These are phyloP conservation scores for Trypanosoma melophagium DNA, from an alignment of 208 protist species.

Conservation along the genomic window DNA sequence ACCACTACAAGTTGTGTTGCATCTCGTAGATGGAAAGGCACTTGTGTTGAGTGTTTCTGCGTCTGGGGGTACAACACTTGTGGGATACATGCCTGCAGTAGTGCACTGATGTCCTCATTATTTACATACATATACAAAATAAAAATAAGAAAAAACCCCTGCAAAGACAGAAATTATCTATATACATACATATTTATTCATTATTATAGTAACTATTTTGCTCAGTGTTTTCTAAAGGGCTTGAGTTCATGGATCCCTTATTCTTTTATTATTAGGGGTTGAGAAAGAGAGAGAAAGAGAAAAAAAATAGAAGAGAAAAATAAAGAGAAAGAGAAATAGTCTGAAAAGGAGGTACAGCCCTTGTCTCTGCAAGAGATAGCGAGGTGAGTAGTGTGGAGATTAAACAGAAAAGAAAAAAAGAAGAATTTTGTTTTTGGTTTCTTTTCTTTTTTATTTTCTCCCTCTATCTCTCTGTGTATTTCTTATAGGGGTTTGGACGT, in stretches of 20 bases:
- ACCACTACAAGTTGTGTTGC: conserved; percentile 46
- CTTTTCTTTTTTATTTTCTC: too few species aligned
- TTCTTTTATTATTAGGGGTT: not conserved
- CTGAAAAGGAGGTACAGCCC: too few species aligned
- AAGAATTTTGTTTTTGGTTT: too few species aligned
- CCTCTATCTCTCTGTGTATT: too few species aligned
- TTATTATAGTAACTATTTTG: not conserved
- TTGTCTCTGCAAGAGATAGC: too few species aligned
- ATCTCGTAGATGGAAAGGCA: conserved; percentile 50
- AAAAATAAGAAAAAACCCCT: not conserved
- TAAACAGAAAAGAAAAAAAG: too few species aligned
- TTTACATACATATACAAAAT: not conserved
- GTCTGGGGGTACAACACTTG: conserved; percentile 46
- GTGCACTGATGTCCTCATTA: conserved; percentile 6
- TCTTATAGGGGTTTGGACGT: too few species aligned
- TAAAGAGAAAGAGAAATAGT: too few species aligned
- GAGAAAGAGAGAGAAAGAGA: too few species aligned
- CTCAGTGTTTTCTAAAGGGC: not conserved
- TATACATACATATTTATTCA: conserved; percentile 1
- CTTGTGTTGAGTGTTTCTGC: conserved; percentile 68
- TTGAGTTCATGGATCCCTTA: not conserved
- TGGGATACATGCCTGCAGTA: conserved; percentile 77
- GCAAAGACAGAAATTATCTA: not conserved
- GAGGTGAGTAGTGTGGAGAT: too few species aligned
- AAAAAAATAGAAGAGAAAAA: too few species aligned